Percentiles rank a stretch among this genome's conserved stretches.
phyloP scores from a whole-genome alignment of 2,329 filamentous ascomycete genomes.

The Colletotrichum theobromicola region DNA sequence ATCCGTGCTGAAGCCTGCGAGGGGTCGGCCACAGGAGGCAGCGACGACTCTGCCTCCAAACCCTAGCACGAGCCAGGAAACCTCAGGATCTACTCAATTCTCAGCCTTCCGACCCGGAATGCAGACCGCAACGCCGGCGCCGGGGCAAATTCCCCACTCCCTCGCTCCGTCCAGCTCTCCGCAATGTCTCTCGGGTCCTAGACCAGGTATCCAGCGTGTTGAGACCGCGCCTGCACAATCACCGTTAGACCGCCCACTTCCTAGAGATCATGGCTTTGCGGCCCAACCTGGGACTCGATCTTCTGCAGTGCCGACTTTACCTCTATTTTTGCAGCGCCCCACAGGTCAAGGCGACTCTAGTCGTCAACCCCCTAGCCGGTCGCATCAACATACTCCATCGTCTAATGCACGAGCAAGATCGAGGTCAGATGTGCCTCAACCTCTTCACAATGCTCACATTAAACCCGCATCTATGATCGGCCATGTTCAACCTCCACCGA shows the following conservation, averaged over 20 bases:
- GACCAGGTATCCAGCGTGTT: constrained; percentile 2
- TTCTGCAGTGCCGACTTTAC: neutral
- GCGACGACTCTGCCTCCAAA: neutral
- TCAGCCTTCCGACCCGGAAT: neutral
- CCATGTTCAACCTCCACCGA: neutral
- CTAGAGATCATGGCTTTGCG: neutral
- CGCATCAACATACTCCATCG: neutral
- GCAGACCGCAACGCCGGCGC: neutral
- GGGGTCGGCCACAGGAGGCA: constrained; percentile 18
- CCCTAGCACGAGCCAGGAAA: neutral
- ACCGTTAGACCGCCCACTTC: neutral
- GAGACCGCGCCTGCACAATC: neutral
- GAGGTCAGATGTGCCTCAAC: neutral
- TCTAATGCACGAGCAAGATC: neutral
- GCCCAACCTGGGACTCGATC: fast-evolving
- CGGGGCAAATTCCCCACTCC: neutral
- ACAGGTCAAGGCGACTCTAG: neutral
- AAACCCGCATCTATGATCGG: neutral
- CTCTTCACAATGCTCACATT: neutral
- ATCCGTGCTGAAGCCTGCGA: constrained; percentile 34
- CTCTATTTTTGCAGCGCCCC: neutral
- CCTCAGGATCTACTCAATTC: neutral
- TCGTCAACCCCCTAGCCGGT: neutral
- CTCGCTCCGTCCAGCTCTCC: neutral
- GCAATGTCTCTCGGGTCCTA: neutral